A percentile compares a stretch with the other conserved stretches of the same genome.
phyloP scores from a whole-genome alignment of 371 early-diverging fungal species.

The Lichtheimia ornata region DNA sequence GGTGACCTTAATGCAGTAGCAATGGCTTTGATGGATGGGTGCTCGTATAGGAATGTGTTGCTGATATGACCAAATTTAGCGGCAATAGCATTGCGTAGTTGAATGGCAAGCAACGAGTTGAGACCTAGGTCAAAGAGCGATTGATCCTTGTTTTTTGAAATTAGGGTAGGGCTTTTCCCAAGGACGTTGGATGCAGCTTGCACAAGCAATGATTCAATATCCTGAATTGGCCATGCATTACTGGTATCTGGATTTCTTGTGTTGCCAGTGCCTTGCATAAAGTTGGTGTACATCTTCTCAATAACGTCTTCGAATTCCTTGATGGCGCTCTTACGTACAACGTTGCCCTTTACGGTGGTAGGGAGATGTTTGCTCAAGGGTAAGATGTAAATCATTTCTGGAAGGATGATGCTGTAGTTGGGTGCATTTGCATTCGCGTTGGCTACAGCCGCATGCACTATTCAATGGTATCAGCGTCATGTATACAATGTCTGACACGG shows the following conservation, averaged over 20 bases:
- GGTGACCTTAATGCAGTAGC: neutral
- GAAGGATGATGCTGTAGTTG: conserved; percentile 29
- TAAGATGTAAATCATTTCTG: conserved; percentile 41
- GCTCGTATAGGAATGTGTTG: conserved; percentile 35
- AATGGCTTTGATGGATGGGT: conserved; percentile 27
- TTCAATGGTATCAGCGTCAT: neutral
- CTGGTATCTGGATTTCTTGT: neutral
- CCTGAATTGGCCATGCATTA: too few species aligned
- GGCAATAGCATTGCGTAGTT: conserved; percentile 19
- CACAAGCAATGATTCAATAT: too few species aligned
- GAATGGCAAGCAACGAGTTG: conserved; percentile 13
- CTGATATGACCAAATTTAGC: conserved; percentile 18
- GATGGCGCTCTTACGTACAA: conserved; percentile 25
- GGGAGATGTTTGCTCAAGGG: conserved; percentile 26
- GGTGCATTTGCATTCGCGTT: conserved; percentile 34
- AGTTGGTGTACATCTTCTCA: conserved; percentile 33
- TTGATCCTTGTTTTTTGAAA: too few species aligned
- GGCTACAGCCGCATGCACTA: conserved; percentile 27
- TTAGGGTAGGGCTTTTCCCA: too few species aligned
- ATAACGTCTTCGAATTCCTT: conserved; percentile 19
- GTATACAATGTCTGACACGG: too few species aligned
- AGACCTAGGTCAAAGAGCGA: conserved; percentile 20
- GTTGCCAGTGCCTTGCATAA: conserved; percentile 3
- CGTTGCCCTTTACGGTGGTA: conserved; percentile 34
- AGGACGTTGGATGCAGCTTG: too few species aligned